Evolutionary conservation across 1,139 yeast species (phyloP), one percentile per base, ranked within the genome.

Genomic region (Taphrina deformans): DNA sequence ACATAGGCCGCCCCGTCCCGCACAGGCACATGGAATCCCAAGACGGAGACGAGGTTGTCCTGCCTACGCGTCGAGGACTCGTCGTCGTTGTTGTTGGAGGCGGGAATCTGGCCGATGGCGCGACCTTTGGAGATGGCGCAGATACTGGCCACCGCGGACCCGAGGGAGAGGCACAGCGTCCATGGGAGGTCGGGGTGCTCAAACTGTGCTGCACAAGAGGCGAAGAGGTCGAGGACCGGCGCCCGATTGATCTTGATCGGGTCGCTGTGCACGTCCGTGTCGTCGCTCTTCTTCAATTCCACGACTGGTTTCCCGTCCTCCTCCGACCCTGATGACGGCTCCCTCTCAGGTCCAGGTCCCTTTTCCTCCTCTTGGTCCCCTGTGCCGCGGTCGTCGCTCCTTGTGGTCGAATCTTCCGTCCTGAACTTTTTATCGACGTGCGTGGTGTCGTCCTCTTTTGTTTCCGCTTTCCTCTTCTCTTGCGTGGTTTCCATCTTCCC

Each of bases 51-150:
- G 23, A 10, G 26, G 5, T 45, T 31, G 6, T 41, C 40, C 41
- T 14, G 40, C 16, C 40, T 4, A 1, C 48, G 48, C n/a, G 31
- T 10, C 23, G n/a, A n/a, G 6, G 33, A 14, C 26, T 46, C 38
- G 33, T 58, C 46, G n/a, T n/a, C n/a, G n/a, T n/a, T n/a, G 14
- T 14, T 18, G 23, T 46, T 53, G 35, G 55, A 40, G n/a, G 38
- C 45, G 16, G 61, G 52, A n/a, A 58, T 58, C 16, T 46, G 33
- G 16, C 62, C 62, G 24, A 58, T 58, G 38, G 62, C 55, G 33
- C 62, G 55, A 10, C 62, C 62, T 33, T 58, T 58, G 9, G 62
- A 48, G 10, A 58, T n/a, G 31, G 62, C 62, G 46, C 62, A 58
- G 29, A 58, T 50, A 16, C 44, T 23, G 16, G 62, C 27, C 7